Conservation (phyloP, 1,139 yeast species). For the Yamadazyma conglobata region DNA sequence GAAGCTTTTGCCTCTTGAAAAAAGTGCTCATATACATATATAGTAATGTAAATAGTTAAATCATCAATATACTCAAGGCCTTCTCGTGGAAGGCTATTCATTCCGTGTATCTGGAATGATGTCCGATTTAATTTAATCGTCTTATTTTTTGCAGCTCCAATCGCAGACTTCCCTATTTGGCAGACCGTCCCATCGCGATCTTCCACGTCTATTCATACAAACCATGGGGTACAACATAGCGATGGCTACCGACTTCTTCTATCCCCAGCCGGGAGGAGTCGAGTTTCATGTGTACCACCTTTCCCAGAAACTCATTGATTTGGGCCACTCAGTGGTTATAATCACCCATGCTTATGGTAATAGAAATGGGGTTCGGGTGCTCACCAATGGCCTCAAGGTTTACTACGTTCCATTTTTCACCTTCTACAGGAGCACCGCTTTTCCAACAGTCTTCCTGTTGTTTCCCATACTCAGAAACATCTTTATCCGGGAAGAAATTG, state of each 20-base stretch:
- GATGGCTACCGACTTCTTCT: slow-evolving; percentile 96
- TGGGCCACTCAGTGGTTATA: slow-evolving; percentile 90
- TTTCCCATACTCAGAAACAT: slow-evolving; percentile 86
- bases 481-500: slow-evolving; percentile 77
- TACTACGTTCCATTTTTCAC: slow-evolving; percentile 85
- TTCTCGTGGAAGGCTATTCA: too few species aligned
- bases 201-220: too few species aligned
- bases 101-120: too few species aligned
- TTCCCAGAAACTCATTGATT: slow-evolving; percentile 68
- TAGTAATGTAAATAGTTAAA: too few species aligned
- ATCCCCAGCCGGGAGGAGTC: slow-evolving; percentile 98
- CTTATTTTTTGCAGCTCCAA: too few species aligned
- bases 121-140: too few species aligned
- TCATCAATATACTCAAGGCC: too few species aligned
- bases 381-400: slow-evolving; percentile 89
- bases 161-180: too few species aligned
- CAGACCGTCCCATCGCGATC: too few species aligned
- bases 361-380: slow-evolving; percentile 73
- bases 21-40: too few species aligned
- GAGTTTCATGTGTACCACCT: slow-evolving; percentile 90
- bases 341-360: slow-evolving; percentile 87
- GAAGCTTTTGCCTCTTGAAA: slow-evolving; percentile 38
- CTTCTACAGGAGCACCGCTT: slow-evolving; percentile 75
- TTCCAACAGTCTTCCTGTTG: slow-evolving; percentile 85
- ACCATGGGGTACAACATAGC: slow-evolving; percentile 42